A percentile compares a stretch with the other conserved stretches of the same genome.
phyloP scores from a whole-genome alignment of 768 basidiomycete genomes.

The Amanita muscaria region DNA sequence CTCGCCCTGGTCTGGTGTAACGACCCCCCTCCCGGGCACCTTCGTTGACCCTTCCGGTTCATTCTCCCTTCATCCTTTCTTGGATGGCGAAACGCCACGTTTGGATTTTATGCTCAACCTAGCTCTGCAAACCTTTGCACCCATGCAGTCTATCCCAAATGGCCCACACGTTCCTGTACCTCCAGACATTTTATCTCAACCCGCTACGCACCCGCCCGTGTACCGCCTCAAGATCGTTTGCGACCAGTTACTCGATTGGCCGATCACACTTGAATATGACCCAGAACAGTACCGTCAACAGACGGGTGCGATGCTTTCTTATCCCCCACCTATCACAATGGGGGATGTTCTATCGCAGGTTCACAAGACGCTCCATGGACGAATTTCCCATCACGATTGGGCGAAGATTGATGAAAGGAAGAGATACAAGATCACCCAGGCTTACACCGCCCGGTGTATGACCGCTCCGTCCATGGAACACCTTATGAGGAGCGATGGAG shows the following conservation, averaged over 20 bases:
- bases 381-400: constrained; percentile 11
- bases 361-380: constrained; percentile 6
- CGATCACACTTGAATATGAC: constrained; percentile 1
- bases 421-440: constrained; percentile 4
- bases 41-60: not conserved
- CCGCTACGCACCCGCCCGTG: constrained; percentile 4
- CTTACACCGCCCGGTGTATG: constrained; percentile 7
- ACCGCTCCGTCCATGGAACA: not conserved
- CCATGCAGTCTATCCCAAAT: not conserved
- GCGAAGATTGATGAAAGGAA: not conserved
- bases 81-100: constrained; percentile 2
- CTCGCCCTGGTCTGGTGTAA: not conserved
- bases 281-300: constrained; percentile 3
- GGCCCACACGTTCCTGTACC: not conserved
- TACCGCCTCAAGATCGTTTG: constrained; percentile 2
- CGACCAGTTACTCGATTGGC: constrained; percentile 7
- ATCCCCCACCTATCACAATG: constrained; percentile 9
- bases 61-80: constrained; percentile 4
- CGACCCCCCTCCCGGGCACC: not conserved
- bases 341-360: constrained; percentile 9
- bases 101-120: constrained; percentile 5
- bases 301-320: not conserved
- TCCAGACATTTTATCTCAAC: not conserved
- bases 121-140: not conserved
- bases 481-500: constrained; percentile 7